A percentile compares a stretch with the other conserved stretches of the same genome.
Evolutionary conservation across 2,329 filamentous ascomycete genomes (phyloP).

Genomic region (Aspergillus ustus): DNA sequence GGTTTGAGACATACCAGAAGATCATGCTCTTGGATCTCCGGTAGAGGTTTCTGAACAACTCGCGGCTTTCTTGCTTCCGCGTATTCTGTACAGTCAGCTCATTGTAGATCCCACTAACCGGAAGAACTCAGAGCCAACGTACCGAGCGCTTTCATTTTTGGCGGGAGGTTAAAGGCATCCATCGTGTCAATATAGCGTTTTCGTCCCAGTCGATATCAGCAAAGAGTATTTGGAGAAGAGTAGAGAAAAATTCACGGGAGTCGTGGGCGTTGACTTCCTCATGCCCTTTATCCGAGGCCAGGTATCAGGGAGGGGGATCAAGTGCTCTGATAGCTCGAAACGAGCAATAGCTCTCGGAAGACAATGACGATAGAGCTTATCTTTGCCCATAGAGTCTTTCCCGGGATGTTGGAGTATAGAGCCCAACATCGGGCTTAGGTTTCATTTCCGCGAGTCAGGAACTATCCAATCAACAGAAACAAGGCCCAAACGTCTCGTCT

Average conservation of each 20-base stretch:
- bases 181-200: not conserved
- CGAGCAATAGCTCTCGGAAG: not conserved
- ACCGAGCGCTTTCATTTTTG: conserved; percentile 4
- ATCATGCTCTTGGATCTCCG: not conserved
- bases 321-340: not conserved
- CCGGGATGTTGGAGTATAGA: not conserved
- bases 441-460: not conserved
- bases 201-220: no score
- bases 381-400: not conserved
- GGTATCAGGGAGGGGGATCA: not conserved
- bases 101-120: not conserved
- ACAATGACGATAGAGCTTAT: not conserved
- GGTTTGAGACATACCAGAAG: not conserved
- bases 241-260: not conserved
- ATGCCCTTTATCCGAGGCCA: not conserved
- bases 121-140: not conserved
- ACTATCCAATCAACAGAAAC: not conserved
- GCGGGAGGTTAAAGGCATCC: conserved; percentile 1
- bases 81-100: not conserved
- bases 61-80: not conserved
- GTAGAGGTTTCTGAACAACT: conserved; percentile 2
- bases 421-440: not conserved
- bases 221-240: not conserved
- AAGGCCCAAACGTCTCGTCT: not conserved
- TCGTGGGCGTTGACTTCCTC: not conserved